Percentiles rank a stretch among this genome's conserved stretches.
phyloP scores from a whole-genome alignment of 2,329 filamentous ascomycete genomes.

The Arachnomyces sp. region DNA sequence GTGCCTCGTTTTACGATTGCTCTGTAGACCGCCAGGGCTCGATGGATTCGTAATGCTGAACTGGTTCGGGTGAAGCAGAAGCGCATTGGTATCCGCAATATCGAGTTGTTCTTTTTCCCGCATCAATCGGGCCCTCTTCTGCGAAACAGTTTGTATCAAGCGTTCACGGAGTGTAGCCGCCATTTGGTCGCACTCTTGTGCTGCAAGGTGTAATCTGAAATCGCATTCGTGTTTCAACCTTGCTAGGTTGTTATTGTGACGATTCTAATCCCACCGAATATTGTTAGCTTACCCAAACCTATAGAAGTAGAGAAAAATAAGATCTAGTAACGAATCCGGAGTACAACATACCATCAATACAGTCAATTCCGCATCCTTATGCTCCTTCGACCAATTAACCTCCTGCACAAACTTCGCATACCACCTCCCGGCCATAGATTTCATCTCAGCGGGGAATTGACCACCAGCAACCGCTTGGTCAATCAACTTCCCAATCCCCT shows the following conservation, averaged over 20 bases:
- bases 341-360: slow-evolving; percentile 61
- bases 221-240: slow-evolving; percentile 49
- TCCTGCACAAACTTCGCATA: slow-evolving; percentile 80
- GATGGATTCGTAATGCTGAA: slow-evolving; percentile 58
- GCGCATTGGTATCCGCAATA: slow-evolving; percentile 57
- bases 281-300: background rate
- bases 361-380: slow-evolving; percentile 73
- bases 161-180: slow-evolving; percentile 53
- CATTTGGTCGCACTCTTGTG: slow-evolving; percentile 54
- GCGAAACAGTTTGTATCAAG: slow-evolving; percentile 49
- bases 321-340: slow-evolving; percentile 1
- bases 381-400: slow-evolving; percentile 79
- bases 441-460: slow-evolving; percentile 61
- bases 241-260: slow-evolving; percentile 47
- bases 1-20: slow-evolving; percentile 55
- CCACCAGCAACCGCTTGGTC: slow-evolving; percentile 47
- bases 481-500: slow-evolving; percentile 59
- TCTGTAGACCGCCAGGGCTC: slow-evolving; percentile 52
- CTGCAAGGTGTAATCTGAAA: slow-evolving; percentile 53
- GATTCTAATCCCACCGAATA: slow-evolving; percentile 37
- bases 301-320: slow-evolving; percentile 1
- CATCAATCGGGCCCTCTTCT: slow-evolving; percentile 49
- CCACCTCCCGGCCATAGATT: slow-evolving; percentile 61
- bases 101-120: slow-evolving; percentile 60
- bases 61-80: slow-evolving; percentile 57